Conservation (phyloP, 768 basidiomycete genomes). For the Tylopilus rubrobrunneus region DNA sequence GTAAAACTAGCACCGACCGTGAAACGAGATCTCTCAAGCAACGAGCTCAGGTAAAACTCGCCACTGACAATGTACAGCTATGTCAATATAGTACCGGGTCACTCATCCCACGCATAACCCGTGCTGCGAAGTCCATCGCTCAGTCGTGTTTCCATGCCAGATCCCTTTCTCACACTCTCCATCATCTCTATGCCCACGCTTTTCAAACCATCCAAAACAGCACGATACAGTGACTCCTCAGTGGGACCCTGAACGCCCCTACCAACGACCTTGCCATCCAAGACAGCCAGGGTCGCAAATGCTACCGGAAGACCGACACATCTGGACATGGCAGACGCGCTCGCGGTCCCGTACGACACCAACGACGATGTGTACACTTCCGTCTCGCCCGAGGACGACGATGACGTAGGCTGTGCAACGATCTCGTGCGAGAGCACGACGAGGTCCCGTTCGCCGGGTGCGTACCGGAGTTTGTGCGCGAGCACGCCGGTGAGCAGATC, state of each 20-base stretch:
- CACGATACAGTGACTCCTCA: conserved; percentile 53
- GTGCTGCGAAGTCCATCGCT: conserved; percentile 17
- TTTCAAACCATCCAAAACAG: conserved; percentile 60
- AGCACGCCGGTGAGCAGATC: conserved; percentile 75
- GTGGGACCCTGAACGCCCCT: conserved; percentile 72
- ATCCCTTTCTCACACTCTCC: conserved; percentile 36
- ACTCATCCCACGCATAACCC: background rate
- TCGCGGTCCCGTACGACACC: conserved; percentile 53
- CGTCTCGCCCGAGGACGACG: conserved; percentile 21
- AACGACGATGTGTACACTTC: conserved; percentile 67
- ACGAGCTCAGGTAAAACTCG: background rate
- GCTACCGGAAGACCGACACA: conserved; percentile 89
- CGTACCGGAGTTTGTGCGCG: conserved; percentile 66
- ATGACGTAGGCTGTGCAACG: conserved; percentile 37
- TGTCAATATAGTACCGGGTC: too few species aligned
- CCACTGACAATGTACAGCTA: too few species aligned
- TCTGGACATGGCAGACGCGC: conserved; percentile 81
- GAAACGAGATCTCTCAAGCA: background rate
- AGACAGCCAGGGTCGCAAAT: conserved; percentile 67
- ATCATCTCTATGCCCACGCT: conserved; percentile 40
- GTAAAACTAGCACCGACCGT: background rate
- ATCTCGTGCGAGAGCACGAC: conserved; percentile 86
- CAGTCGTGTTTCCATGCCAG: conserved; percentile 44
- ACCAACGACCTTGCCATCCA: conserved; percentile 52
- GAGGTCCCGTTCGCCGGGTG: conserved; percentile 72